These are phyloP conservation scores for Haplosporangium sp. DNA, from an alignment of 371 early-diverging fungal genomes.

Conservation along the genomic window DNA sequence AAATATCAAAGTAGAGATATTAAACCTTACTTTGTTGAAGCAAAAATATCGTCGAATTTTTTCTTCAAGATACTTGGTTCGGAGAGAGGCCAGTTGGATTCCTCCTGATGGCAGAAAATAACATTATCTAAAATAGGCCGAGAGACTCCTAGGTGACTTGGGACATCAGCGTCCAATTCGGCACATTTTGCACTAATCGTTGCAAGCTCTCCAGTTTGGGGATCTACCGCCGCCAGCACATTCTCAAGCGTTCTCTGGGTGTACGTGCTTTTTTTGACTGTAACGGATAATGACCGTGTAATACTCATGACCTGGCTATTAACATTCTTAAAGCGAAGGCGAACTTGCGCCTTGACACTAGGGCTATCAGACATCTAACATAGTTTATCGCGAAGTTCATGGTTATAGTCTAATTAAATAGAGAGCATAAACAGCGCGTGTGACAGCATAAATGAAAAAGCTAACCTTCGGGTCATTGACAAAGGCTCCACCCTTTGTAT, in stretches of 20 bases:
- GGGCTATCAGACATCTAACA: constrained; percentile 80
- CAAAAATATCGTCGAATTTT: constrained; percentile 99
- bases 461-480: constrained; percentile 96
- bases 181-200: constrained; percentile 87
- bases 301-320: constrained; percentile 81
- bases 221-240: constrained; percentile 71
- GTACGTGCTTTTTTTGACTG: constrained; percentile 72
- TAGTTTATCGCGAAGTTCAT: too few relatives aligned
- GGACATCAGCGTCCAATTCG: constrained; percentile 91
- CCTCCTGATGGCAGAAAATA: constrained; percentile 99
- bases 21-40: constrained; percentile 79
- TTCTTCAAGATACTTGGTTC: constrained; percentile 96
- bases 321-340: constrained; percentile 88
- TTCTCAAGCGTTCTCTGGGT: constrained; percentile 92
- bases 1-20: constrained; percentile 19
- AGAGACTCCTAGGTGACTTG: constrained; percentile 90
- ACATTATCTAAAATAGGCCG: constrained; percentile 98
- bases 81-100: constrained; percentile 97
- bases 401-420: not conserved
- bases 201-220: constrained; percentile 71
- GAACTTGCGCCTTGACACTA: constrained; percentile 97
- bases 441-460: not conserved
- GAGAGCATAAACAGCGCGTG: not conserved
- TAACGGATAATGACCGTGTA: constrained; percentile 84
- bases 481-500: constrained; percentile 92